Evolutionary conservation across 2,329 filamentous ascomycete genomes (phyloP).

Genomic region (Aspergillus japonicus): DNA sequence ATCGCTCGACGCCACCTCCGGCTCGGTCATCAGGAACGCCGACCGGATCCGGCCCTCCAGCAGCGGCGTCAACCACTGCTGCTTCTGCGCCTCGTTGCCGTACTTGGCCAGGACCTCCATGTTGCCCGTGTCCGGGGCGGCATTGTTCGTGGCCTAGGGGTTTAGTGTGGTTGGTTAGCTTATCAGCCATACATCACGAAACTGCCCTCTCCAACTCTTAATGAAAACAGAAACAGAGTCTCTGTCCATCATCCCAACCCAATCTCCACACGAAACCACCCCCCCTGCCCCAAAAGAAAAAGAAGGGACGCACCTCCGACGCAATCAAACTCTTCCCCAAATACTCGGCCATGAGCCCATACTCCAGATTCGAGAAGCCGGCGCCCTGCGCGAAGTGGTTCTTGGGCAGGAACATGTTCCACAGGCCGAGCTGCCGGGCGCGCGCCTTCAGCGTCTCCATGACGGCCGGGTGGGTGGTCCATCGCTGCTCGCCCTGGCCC

Average conservation of each 20-base stretch:
- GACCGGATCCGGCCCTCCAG: constrained; percentile 83
- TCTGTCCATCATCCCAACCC: no score
- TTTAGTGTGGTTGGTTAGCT: no score
- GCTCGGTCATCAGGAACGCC: constrained; percentile 93
- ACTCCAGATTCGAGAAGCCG: constrained; percentile 93
- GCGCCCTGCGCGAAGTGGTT: constrained; percentile 94
- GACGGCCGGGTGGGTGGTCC: constrained; percentile 74
- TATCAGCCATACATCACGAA: no score
- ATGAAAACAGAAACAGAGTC: no score
- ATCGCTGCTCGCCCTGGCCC: constrained; percentile 72
- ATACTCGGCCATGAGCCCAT: constrained; percentile 95
- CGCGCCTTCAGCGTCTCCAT: constrained; percentile 87
- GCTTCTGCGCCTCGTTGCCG: constrained; percentile 80
- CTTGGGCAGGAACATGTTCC: constrained; percentile 98
- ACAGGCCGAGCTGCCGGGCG: constrained; percentile 79
- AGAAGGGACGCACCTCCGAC: constrained; percentile 59
- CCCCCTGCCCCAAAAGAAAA: no score
- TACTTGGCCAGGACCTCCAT: constrained; percentile 96
- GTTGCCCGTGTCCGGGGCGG: constrained; percentile 89
- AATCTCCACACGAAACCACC: no score
- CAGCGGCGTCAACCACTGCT: constrained; percentile 75
- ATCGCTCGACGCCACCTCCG: constrained; percentile 82
- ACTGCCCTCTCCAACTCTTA: no score
- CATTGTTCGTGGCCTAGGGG: constrained; percentile 72
- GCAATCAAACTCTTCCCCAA: constrained; percentile 82